Evolutionary conservation across 495 filamentous ascomycete species (phyloP).

Genomic region (Lindgomyces ingoldianus): DNA sequence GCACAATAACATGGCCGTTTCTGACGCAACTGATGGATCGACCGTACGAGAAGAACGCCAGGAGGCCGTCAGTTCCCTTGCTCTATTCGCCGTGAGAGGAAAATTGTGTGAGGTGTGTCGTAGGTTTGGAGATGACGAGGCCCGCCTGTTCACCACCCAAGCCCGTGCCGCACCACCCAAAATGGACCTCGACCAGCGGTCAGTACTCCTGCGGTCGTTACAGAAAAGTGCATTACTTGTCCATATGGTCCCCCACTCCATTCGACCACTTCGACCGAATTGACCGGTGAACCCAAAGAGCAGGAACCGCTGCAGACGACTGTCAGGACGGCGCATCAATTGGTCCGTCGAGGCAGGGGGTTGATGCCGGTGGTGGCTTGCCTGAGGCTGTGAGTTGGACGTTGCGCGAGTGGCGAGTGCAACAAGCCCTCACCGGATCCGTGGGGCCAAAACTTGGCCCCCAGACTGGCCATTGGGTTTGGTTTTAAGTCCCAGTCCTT

Average conservation of each 20-base stretch:
- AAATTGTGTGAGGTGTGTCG: background rate
- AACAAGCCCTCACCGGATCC: background rate
- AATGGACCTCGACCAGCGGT: slow-evolving; percentile 21
- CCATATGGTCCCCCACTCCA: background rate
- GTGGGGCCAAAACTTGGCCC: background rate
- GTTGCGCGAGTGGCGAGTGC: background rate
- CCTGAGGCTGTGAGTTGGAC: background rate
- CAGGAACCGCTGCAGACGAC: background rate
- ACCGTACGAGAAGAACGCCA: background rate
- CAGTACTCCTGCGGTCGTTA: background rate
- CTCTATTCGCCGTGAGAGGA: slow-evolving; percentile 10
- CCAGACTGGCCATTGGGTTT: background rate
- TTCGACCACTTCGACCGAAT: slow-evolving; percentile 1
- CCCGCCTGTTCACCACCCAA: slow-evolving; percentile 13
- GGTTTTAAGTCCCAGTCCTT: background rate
- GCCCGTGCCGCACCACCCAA: slow-evolving; percentile 6
- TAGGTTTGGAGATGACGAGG: background rate
- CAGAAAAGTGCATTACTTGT: background rate
- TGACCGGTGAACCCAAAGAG: background rate
- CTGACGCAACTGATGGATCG: background rate
- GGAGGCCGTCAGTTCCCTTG: background rate
- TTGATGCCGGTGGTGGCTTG: background rate
- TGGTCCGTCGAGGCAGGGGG: background rate
- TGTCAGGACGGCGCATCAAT: background rate
- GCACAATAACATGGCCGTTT: slow-evolving; percentile 19